Base-by-base conservation (phyloP, 139 green algal genomes). In the Pseudopediastrum boryanum region DNA sequence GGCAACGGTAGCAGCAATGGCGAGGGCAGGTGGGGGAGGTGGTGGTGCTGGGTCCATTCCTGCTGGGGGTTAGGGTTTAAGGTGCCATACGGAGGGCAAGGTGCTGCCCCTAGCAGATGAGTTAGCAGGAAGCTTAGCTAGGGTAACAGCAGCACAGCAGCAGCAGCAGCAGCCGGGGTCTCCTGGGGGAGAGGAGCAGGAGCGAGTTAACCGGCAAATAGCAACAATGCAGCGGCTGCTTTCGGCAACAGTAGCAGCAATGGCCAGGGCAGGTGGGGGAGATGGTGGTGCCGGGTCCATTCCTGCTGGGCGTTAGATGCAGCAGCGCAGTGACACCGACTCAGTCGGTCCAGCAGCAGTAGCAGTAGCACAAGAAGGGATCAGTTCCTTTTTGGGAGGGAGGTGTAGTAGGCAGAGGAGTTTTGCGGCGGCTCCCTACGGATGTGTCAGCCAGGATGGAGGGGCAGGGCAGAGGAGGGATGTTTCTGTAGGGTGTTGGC, bases 371-470 rank as follows among this genome's bases (percentile, higher is more conserved):
- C n/a, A n/a, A n/a, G n/a, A n/a, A n/a, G n/a, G n/a, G n/a, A n/a
- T n/a, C n/a, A n/a, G n/a, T n/a, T n/a, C n/a, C n/a, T n/a, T n/a
- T n/a, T n/a, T n/a, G n/a, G n/a, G n/a, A n/a, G n/a, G n/a, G n/a
- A n/a, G n/a, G n/a, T n/a, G n/a, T n/a, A n/a, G n/a, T n/a, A n/a
- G n/a, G n/a, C n/a, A n/a, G n/a, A n/a, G n/a, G n/a, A n/a, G n/a
- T n/a, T n/a, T n/a, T n/a, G n/a, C n/a, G n/a, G n/a, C n/a, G n/a
- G n/a, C n/a, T n/a, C n/a, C n/a, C n/a, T n/a, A n/a, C n/a, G n/a
- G n/a, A n/a, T n/a, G n/a, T n/a, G n/a, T n/a, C 91, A 35, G 90
- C 90, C 46, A 97, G 96, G 72, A 79, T 96, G 38, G 86, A 95
- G 41, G 84, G 77, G 74, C 94, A 94, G 81, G 88, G n/a, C n/a